Conservation (phyloP, 176 grass and related monocot species). For the Tillandsia leiboldiana region DNA sequence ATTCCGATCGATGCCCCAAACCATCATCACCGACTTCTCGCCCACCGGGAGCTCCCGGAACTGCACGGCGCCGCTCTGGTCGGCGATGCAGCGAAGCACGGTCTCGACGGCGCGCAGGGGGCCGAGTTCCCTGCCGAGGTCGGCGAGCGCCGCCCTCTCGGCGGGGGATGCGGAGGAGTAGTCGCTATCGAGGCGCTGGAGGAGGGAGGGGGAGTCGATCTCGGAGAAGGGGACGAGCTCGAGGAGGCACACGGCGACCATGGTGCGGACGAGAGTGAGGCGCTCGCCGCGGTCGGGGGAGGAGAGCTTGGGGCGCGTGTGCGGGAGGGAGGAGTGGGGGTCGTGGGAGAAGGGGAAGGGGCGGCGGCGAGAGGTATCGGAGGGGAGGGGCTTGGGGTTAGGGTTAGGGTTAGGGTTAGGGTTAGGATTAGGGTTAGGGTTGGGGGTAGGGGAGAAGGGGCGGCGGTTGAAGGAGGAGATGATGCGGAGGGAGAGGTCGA, state of each 20-base stretch:
- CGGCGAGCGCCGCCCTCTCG: slow-evolving; percentile 53
- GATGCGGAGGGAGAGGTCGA: slow-evolving; percentile 68
- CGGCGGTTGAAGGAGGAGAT: slow-evolving; percentile 78
- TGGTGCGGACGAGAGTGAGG: slow-evolving; percentile 66
- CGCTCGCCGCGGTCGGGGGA: slow-evolving; percentile 28
- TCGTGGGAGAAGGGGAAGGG: slow-evolving; percentile 30
- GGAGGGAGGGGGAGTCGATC: slow-evolving; percentile 72
- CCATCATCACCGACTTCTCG: slow-evolving; percentile 73
- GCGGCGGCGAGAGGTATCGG: background rate
- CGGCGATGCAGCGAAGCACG: slow-evolving; percentile 69
- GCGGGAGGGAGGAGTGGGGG: slow-evolving; percentile 26
- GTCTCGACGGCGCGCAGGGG: slow-evolving; percentile 47
- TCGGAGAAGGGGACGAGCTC: slow-evolving; percentile 71
- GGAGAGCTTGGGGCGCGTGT: slow-evolving; percentile 43
- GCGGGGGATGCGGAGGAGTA: slow-evolving; percentile 46
- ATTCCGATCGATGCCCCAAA: slow-evolving; percentile 89
- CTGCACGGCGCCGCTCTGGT: slow-evolving; percentile 69
- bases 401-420: slow-evolving; percentile 30
- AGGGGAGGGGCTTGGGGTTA: slow-evolving; percentile 36
- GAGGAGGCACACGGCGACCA: slow-evolving; percentile 84
- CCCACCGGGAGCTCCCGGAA: slow-evolving; percentile 74
- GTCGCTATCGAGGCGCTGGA: slow-evolving; percentile 60
- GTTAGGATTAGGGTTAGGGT: slow-evolving; percentile 24
- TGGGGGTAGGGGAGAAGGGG: slow-evolving; percentile 37
- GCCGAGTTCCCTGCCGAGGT: slow-evolving; percentile 60